Base-by-base conservation (phyloP, 768 basidiomycete genomes). In the Leucosporidium creatinivorum region DNA sequence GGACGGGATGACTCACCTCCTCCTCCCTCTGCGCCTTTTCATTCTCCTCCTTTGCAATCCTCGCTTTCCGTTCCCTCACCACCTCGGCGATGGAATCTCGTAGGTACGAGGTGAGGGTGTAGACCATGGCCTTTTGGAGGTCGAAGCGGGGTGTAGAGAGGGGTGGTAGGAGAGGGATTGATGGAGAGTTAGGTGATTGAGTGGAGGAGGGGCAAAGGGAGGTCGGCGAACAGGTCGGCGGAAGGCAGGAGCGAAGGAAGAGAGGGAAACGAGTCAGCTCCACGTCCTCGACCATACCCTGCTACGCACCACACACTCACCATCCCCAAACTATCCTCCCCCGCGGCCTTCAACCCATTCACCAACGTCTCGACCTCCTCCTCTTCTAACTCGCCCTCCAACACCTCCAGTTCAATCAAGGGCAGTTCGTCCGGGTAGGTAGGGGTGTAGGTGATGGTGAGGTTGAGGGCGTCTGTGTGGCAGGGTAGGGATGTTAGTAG, bases 341-440 rank as follows among this genome's bases (percentile, higher is more conserved):
- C 88, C 89, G 88, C 89, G 18, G 18, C 21, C 48, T 23, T 21
- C 21, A 69, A 39, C 12, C 63, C 68, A 28, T 67, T 50, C 21
- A 68, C 44, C 28, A 66, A 18, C 13, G 51, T 52, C 48, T 86
- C 81, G 73, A 80, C 79, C 69, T 81, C 82, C 39, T 89, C 81
- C 44, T 83, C 83, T 26, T 80, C 76, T 36, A 93, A 77, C 23
- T 90, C 82, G 19, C 83, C 81, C n/a, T 85, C 85, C 25, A 86
- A 76, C 18, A 82, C 78, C 70, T 86, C 83, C 60, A 97, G 75
- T 0, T 82, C 82, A 48, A 99, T 79, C 9, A 85, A 82, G 15
- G 94, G 94, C 18, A 93, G 79, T 21, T 80, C 82, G 75, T 96
- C 88, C 23, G 94, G 94, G 78, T 99, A 99, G 28, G 81, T 82